These are phyloP conservation scores for Aspergillus jensenii DNA, from an alignment of 2,329 filamentous ascomycete species.

Conservation along the genomic window DNA sequence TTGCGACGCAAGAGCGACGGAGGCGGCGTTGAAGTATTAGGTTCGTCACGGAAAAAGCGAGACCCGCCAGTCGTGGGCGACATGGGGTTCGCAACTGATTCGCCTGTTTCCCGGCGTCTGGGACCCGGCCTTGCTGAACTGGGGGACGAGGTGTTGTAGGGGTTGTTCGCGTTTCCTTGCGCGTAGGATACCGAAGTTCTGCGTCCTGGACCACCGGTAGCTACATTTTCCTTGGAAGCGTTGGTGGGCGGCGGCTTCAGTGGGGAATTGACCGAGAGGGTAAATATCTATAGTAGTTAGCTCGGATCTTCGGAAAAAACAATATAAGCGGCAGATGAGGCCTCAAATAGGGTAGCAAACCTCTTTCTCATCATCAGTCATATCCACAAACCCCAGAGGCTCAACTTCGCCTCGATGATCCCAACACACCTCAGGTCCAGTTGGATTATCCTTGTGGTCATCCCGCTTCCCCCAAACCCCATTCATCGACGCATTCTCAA, in stretches of 20 bases:
- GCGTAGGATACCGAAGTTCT: constrained; percentile 75
- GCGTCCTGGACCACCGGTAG: constrained; percentile 54
- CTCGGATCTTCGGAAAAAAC: constrained; percentile 6
- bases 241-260: constrained; percentile 78
- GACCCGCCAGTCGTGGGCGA: constrained; percentile 47
- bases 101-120: constrained; percentile 80
- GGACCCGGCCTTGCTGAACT: constrained; percentile 70
- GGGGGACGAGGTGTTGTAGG: constrained; percentile 72
- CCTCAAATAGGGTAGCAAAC: constrained; percentile 38
- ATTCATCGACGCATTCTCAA: constrained; percentile 62
- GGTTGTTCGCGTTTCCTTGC: constrained; percentile 60
- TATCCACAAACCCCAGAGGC: constrained; percentile 71
- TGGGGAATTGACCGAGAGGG: constrained; percentile 86
- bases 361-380: constrained; percentile 68
- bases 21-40: constrained; percentile 60
- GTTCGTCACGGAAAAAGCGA: constrained; percentile 50
- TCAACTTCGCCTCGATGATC: constrained; percentile 67
- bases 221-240: constrained; percentile 56
- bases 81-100: constrained; percentile 59
- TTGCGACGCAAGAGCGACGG: constrained; percentile 60
- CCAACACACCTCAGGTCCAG: constrained; percentile 93
- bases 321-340: constrained; percentile 1
- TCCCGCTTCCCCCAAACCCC: constrained; percentile 74
- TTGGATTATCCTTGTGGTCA: constrained; percentile 70
- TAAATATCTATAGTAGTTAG: constrained; percentile 64